Conservation (phyloP, 129 eudicot genomes). For the Deinandra increscens region DNA sequence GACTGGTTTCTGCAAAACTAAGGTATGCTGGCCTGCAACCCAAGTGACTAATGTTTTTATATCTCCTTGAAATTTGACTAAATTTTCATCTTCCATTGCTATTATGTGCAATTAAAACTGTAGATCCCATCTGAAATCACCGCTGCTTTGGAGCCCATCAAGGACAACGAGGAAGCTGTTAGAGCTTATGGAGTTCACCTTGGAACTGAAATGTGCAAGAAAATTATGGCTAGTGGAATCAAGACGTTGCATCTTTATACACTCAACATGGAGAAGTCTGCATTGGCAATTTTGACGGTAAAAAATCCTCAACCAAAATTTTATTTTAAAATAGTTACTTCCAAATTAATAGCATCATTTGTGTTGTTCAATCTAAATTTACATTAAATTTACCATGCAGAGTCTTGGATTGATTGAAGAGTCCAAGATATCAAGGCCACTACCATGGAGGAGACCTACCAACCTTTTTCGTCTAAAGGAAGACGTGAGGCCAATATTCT, state of each 20-base stretch:
- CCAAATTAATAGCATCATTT: background rate
- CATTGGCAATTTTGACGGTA: conserved; percentile 86
- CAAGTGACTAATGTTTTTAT: conserved; percentile 9
- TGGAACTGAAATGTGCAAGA: conserved; percentile 99
- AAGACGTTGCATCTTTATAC: conserved; percentile 90
- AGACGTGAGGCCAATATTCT: conserved; percentile 92
- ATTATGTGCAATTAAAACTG: conserved; percentile 16
- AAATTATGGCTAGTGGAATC: conserved; percentile 88
- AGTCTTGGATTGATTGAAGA: conserved; percentile 95
- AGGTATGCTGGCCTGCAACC: conserved; percentile 42
- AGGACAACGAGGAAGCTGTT: conserved; percentile 99
- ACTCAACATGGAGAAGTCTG: conserved; percentile 95
- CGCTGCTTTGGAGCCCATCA: conserved; percentile 93
- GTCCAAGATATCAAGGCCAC: conserved; percentile 78
- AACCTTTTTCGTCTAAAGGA: conserved; percentile 82
- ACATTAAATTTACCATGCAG: conserved; percentile 38
- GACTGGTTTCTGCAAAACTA: conserved; percentile 99
- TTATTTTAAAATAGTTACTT: background rate
- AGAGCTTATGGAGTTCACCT: conserved; percentile 91
- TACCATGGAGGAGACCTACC: conserved; percentile 95
- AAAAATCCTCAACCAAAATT: conserved; percentile 2
- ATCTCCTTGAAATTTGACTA: background rate
- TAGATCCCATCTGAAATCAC: conserved; percentile 86
- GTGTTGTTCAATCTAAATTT: conserved; percentile 6
- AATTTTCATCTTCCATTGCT: background rate